phyloP scores from a whole-genome alignment of 345 rosid genomes.

The Pugionium dolabratum region DNA sequence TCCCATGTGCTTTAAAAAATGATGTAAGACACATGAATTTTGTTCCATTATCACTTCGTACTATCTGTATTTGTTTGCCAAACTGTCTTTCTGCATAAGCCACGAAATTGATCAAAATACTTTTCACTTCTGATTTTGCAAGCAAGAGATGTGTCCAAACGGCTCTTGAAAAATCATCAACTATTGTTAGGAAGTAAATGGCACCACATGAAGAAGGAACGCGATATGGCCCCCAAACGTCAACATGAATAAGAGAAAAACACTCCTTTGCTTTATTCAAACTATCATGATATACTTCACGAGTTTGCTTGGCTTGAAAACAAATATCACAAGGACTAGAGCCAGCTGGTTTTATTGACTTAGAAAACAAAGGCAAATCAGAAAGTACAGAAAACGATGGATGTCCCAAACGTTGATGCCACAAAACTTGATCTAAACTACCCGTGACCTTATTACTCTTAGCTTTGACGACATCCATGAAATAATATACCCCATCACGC shows the following conservation, averaged over 20 bases:
- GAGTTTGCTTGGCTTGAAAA: too few species aligned
- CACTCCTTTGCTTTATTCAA: background rate
- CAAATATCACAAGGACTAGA: too few species aligned
- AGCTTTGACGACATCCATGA: too few species aligned
- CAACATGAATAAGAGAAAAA: background rate
- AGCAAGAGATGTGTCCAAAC: background rate
- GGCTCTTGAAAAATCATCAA: background rate
- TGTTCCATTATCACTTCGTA: background rate
- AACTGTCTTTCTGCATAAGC: background rate
- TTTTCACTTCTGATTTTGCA: background rate
- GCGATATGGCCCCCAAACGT: background rate
- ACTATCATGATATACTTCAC: background rate
- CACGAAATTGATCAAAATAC: too few species aligned
- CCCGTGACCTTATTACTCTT: too few species aligned
- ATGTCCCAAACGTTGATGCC: too few species aligned
- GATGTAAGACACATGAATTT: background rate
- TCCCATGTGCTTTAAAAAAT: background rate
- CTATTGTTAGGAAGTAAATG: background rate
- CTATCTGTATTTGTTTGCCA: rapidly evolving
- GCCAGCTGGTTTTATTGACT: too few species aligned
- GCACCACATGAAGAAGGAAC: background rate
- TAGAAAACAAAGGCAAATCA: too few species aligned
- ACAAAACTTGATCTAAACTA: too few species aligned
- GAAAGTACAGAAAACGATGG: too few species aligned
- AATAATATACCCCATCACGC: too few species aligned